These are phyloP conservation scores for Kodamaea ohmeri DNA, from an alignment of 1,139 yeast species.

Conservation along the genomic window DNA sequence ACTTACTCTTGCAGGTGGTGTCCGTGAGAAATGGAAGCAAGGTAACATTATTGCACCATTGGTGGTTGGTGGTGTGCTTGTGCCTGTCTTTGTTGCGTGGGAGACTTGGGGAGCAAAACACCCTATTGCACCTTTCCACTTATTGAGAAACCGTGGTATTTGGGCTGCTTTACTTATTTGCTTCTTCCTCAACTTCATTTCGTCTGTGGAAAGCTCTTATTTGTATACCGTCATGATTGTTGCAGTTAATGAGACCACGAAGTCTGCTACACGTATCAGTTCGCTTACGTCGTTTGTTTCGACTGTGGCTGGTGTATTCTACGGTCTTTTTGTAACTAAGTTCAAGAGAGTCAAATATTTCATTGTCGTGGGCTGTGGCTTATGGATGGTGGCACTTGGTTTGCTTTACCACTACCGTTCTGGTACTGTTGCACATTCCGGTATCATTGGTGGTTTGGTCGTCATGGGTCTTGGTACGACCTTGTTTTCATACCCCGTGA, in stretches of 20 bases:
- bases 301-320: conserved; percentile 31
- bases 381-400: conserved; percentile 40
- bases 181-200: conserved; percentile 30
- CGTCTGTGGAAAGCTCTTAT: conserved; percentile 31
- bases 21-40: conserved; percentile 27
- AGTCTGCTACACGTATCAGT: conserved; percentile 37
- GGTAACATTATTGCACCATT: conserved; percentile 37
- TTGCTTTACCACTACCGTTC: conserved; percentile 34
- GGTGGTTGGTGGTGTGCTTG: conserved; percentile 34
- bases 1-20: conserved; percentile 39
- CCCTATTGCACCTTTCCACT: conserved; percentile 33
- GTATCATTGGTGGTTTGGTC: conserved; percentile 35
- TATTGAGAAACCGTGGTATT: conserved; percentile 38
- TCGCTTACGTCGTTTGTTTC: conserved; percentile 34
- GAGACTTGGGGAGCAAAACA: conserved; percentile 29
- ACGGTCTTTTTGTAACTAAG: conserved; percentile 32
- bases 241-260: conserved; percentile 30
- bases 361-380: conserved; percentile 31
- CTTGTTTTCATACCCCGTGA: conserved; percentile 36
- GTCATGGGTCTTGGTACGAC: conserved; percentile 39
- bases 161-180: conserved; percentile 32
- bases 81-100: conserved; percentile 35
- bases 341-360: conserved; percentile 32
- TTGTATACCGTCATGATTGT: conserved; percentile 36
- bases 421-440: conserved; percentile 26